Conservation (phyloP, 2,329 filamentous ascomycete genomes). For the Neofusicoccum ribis region DNA sequence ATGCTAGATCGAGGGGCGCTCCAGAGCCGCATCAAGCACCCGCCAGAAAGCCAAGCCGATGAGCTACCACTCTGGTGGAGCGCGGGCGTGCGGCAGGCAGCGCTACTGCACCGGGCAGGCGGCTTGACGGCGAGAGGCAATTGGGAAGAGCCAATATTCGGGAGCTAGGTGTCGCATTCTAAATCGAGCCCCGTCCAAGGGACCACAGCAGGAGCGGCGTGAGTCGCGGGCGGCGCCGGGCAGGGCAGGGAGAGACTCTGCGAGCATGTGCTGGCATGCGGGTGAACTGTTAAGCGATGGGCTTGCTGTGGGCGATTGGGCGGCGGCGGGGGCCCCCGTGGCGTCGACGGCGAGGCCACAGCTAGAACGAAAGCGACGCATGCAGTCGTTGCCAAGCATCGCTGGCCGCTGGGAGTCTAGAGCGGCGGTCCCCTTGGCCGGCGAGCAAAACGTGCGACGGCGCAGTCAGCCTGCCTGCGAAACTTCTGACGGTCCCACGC, state of each 20-base stretch:
- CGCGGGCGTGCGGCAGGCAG: slow-evolving; percentile 9
- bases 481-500: slow-evolving; percentile 8
- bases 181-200: not conserved
- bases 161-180: not conserved
- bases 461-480: slow-evolving; percentile 9
- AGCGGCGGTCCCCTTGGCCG: not conserved
- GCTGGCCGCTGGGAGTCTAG: slow-evolving; percentile 8
- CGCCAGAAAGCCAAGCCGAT: slow-evolving; percentile 13
- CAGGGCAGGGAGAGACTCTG: not conserved
- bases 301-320: not conserved
- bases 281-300: slow-evolving; percentile 8
- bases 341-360: not conserved
- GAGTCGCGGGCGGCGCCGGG: not conserved
- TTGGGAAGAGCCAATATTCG: not conserved
- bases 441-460: slow-evolving; percentile 12
- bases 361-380: slow-evolving; percentile 1
- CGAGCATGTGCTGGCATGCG: not conserved
- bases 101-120: not conserved
- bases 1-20: not conserved
- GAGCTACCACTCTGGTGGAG: slow-evolving; percentile 12
- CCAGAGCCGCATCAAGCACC: slow-evolving; percentile 7
- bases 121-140: not conserved
- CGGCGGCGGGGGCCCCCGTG: not conserved
- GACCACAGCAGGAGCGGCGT: not conserved
- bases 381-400: slow-evolving; percentile 14